Percentiles rank a stretch among this genome's conserved stretches.
Evolutionary conservation across 257 asterid genomes (phyloP).

Genomic region (Nicotiana benthamiana): DNA sequence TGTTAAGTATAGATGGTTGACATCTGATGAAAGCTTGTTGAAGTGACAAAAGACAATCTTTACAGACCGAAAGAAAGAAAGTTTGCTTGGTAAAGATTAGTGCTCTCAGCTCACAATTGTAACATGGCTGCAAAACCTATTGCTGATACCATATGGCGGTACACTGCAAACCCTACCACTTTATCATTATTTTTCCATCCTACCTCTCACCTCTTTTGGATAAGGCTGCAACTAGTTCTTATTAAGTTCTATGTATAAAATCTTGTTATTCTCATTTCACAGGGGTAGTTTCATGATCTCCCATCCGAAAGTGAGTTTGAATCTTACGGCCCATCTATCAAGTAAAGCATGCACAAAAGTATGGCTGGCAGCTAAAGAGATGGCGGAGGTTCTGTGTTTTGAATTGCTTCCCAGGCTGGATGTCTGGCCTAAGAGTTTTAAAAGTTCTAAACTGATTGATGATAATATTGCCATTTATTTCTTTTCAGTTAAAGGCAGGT

Average conservation of each 20-base stretch:
- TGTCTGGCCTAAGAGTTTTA: conserved; percentile 19
- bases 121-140: conserved; percentile 14
- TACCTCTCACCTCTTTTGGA: neutral
- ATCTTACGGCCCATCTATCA: conserved; percentile 17
- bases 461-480: conserved; percentile 18
- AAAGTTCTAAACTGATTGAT: conserved; percentile 7
- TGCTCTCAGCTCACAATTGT: neutral
- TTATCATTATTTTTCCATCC: neutral
- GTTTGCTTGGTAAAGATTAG: neutral
- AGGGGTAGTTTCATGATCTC: conserved; percentile 18
- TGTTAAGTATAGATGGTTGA: neutral
- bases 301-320: conserved; percentile 6
- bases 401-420: conserved; percentile 16
- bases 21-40: neutral
- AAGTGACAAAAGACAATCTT: neutral
- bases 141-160: conserved; percentile 15
- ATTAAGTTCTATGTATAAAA: neutral
- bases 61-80: neutral
- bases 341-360: conserved; percentile 9
- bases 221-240: neutral
- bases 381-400: conserved; percentile 9
- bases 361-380: conserved; percentile 7
- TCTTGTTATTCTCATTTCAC: neutral
- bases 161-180: neutral
- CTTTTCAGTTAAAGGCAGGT: conserved; percentile 15